Evolutionary conservation across 257 asterid genomes (phyloP), one percentile per base, ranked within the genome.

Genomic region (Agastache rugosa): DNA sequence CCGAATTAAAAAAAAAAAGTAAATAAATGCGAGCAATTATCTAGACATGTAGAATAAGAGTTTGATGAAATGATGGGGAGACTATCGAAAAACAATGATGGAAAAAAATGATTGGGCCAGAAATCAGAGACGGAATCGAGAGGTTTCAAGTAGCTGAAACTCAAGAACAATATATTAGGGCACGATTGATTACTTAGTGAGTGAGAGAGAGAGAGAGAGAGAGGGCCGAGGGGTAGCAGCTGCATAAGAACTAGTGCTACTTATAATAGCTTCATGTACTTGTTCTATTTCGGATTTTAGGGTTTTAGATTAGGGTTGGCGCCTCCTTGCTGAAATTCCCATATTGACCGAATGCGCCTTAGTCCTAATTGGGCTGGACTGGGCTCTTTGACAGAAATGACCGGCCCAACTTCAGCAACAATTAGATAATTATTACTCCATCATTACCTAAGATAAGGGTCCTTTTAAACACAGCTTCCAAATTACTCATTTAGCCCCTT

Each of bases 151-250:
- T 55, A 81, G 76, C 79, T 67, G 70, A 72, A 78, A 58, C 34
- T 19, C 27, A 14, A 31, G 35, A 53, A 8, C 44, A 3, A 29
- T 29, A 29, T 29, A 29, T 29, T 25, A 5, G 35, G 15, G 48
- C 27, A 76, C 73, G 79, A 76, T 67, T 72, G 71, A 76, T 67
- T 72, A 62, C n/a, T n/a, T n/a, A n/a, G n/a, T n/a, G n/a, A n/a
- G 66, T n/a, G 9, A 54, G 15, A 27, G 67, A 4, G 42, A 20
- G 2, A 23, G 68, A 42, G 19, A 54, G 15, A 27, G 67, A 4
- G 42, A 20, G 2, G n/a, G 68, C n/a, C n/a, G n/a, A 42, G 19
- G 51, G 22, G 11, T 4, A 4, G 58, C 64, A 35, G 69, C 69
- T 7, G 45, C n/a, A 10, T 5, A 14, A 2, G 7, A 22, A 14